Percentiles rank a stretch among this genome's conserved stretches.
These are phyloP conservation scores for Tetrapisispora iriomotensis DNA, from an alignment of 805 yeast genomes.

Conservation along the genomic window DNA sequence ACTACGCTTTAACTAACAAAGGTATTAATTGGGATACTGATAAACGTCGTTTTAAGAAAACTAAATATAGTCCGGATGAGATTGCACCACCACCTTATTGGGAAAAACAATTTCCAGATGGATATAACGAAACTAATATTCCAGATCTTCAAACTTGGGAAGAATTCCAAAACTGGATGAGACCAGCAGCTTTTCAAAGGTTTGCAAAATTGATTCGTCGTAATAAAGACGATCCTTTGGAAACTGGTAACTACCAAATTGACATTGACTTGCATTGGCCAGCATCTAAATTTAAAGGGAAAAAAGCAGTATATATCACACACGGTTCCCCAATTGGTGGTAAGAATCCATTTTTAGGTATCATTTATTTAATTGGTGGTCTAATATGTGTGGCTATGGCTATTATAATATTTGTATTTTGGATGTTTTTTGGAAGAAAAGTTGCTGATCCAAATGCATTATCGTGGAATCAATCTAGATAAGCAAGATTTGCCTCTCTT, in stretches of 20 bases:
- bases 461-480: slow-evolving; percentile 54
- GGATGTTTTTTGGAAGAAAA: slow-evolving; percentile 56
- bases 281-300: slow-evolving; percentile 56
- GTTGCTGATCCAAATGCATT: slow-evolving; percentile 61
- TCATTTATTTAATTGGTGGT: slow-evolving; percentile 68
- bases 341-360: slow-evolving; percentile 61
- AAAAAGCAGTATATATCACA: slow-evolving; percentile 54
- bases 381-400: slow-evolving; percentile 55
- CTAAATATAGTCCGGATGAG: slow-evolving; percentile 54
- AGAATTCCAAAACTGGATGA: slow-evolving; percentile 94
- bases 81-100: slow-evolving; percentile 95
- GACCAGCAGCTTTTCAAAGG: slow-evolving; percentile 65
- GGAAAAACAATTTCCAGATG: slow-evolving; percentile 69
- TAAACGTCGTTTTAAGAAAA: slow-evolving; percentile 57
- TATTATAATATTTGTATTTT: slow-evolving; percentile 41
- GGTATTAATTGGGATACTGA: slow-evolving; percentile 87
- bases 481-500: not conserved
- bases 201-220: slow-evolving; percentile 58
- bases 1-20: slow-evolving; percentile 34
- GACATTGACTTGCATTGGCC: slow-evolving; percentile 72
- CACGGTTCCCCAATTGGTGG: slow-evolving; percentile 72
- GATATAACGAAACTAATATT: slow-evolving; percentile 73
- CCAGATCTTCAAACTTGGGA: slow-evolving; percentile 74
- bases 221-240: slow-evolving; percentile 46
- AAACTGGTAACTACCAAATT: slow-evolving; percentile 53